A percentile compares a stretch with the other conserved stretches of the same genome.
phyloP scores from a whole-genome alignment of 1,284 basidiomycete genomes.

The Apiotrichum montevideense region DNA sequence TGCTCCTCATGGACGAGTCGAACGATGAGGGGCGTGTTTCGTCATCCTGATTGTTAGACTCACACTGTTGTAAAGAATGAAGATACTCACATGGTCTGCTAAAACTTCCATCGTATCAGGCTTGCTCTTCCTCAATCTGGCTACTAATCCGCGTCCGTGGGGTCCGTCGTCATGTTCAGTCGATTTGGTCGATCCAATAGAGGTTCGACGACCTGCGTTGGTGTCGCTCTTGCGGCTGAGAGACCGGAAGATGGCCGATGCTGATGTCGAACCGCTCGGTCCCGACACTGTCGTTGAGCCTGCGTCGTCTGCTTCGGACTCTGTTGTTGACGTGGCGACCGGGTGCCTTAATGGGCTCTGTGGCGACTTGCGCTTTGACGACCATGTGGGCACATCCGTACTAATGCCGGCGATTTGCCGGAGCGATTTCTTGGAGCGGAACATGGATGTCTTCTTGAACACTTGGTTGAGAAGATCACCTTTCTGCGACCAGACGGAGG shows the following conservation, averaged over 20 bases:
- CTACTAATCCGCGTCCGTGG: not conserved
- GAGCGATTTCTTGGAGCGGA: slow-evolving; percentile 34
- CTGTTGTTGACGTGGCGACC: not conserved
- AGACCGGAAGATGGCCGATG: not conserved
- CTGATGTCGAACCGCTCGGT: not conserved
- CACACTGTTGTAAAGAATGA: no score
- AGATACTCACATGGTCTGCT: not conserved
- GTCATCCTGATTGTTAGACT: not conserved
- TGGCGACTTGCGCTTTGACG: not conserved
- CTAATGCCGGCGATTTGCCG: slow-evolving; percentile 22
- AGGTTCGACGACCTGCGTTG: not conserved
- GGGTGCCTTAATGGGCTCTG: slow-evolving; percentile 5
- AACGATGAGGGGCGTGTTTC: not conserved
- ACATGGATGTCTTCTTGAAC: slow-evolving; percentile 39
- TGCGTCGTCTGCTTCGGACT: slow-evolving; percentile 11
- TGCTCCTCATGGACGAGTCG: not conserved
- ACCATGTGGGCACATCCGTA: slow-evolving; percentile 2
- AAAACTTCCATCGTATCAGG: not conserved
- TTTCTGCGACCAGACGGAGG: slow-evolving; percentile 44
- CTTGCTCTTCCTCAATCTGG: not conserved
- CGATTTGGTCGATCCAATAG: not conserved
- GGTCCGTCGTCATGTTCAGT: not conserved
- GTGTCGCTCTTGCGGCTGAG: not conserved
- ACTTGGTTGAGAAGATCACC: slow-evolving; percentile 44
- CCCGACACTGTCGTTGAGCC: no score